phyloP scores from a whole-genome alignment of 176 grass and related monocot species.

The Saccharum spontaneum region DNA sequence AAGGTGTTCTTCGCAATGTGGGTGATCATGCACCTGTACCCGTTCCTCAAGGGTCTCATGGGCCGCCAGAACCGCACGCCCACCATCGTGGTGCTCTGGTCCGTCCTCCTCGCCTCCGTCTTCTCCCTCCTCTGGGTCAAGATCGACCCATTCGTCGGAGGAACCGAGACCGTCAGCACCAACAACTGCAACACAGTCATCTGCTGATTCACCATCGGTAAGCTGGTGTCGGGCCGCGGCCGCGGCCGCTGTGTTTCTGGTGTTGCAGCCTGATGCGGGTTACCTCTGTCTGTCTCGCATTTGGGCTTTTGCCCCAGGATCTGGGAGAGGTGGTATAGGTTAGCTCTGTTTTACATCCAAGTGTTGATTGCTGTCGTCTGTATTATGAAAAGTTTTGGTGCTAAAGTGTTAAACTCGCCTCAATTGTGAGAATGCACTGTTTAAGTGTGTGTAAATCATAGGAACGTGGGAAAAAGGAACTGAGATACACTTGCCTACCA shows the following conservation, averaged over 20 bases:
- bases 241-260: background rate
- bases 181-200: slow-evolving; percentile 58
- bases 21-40: slow-evolving; percentile 98
- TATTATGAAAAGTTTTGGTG: slow-evolving; percentile 40
- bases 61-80: slow-evolving; percentile 93
- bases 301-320: slow-evolving; percentile 10
- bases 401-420: slow-evolving; percentile 23
- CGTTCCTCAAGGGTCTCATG: slow-evolving; percentile 98
- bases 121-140: slow-evolving; percentile 98
- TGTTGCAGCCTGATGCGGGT: slow-evolving; percentile 11
- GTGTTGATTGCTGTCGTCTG: background rate
- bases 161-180: slow-evolving; percentile 38
- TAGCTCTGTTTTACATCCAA: slow-evolving; percentile 26
- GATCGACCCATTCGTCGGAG: slow-evolving; percentile 80
- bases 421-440: slow-evolving; percentile 14
- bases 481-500: background rate
- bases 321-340: slow-evolving; percentile 13
- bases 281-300: slow-evolving; percentile 10
- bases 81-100: slow-evolving; percentile 94
- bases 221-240: background rate
- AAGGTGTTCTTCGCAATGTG: slow-evolving; percentile 98
- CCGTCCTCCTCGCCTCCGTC: slow-evolving; percentile 80
- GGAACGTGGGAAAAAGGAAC: background rate
- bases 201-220: slow-evolving; percentile 44
- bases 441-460: slow-evolving; percentile 26